Conservation (phyloP, 78 protist species). For the Dictyostelium purpureum region DNA sequence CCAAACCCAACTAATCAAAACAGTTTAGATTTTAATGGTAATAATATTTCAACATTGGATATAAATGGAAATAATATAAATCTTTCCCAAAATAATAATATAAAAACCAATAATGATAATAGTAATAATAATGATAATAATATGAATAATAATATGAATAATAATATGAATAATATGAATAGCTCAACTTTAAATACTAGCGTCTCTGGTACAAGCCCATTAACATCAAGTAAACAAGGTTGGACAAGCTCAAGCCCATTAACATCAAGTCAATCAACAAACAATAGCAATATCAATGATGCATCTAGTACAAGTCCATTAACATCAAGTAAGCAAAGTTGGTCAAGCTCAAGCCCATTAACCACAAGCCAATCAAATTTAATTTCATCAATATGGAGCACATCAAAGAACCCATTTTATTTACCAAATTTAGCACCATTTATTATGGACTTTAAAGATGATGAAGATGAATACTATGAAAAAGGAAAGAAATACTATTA, state of each 20-base stretch:
- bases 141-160: neutral
- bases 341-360: neutral
- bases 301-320: neutral
- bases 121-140: neutral
- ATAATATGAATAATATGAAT: neutral
- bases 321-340: neutral
- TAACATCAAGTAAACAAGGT: neutral
- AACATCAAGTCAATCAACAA: neutral
- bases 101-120: neutral
- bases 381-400: neutral
- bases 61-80: neutral
- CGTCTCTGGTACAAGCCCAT: neutral
- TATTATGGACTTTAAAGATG: constrained; percentile 23
- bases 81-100: neutral
- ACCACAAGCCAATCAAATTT: neutral
- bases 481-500: constrained; percentile 33
- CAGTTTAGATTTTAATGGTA: neutral
- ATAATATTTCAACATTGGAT: neutral
- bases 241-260: neutral
- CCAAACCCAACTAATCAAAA: neutral
- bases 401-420: neutral
- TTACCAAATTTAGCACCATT: constrained; percentile 41
- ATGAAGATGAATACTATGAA: constrained; percentile 17
- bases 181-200: neutral
- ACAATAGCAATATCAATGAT: neutral